A percentile compares a stretch with the other conserved stretches of the same genome.
Conservation (phyloP, 2,329 filamentous ascomycete species). For the Neopestalotiopsis clavispora region DNA sequence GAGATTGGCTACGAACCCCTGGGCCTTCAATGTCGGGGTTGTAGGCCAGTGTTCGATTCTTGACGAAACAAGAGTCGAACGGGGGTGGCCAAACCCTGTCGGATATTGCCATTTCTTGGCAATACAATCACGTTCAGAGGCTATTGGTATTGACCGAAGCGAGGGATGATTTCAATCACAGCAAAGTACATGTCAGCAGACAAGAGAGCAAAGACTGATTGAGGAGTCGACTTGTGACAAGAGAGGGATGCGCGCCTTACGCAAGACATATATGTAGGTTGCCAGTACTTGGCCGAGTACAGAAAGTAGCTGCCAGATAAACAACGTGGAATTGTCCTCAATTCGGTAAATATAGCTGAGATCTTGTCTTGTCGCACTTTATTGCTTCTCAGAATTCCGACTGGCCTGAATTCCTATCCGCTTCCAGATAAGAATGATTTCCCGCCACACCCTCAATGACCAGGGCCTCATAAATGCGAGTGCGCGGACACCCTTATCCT, state of each 20-base stretch:
- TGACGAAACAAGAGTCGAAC: conserved; percentile 11
- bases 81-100: not conserved
- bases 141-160: not conserved
- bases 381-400: not conserved
- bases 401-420: not conserved
- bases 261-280: not conserved
- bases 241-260: not conserved
- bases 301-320: not conserved
- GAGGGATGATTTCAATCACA: not conserved
- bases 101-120: not conserved
- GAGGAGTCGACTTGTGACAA: not conserved
- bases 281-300: not conserved
- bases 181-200: not conserved
- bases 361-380: not conserved
- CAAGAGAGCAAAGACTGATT: not conserved
- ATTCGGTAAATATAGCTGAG: not conserved
- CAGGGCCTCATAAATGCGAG: not conserved
- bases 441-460: not conserved
- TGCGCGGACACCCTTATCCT: not conserved
- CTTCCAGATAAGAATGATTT: not conserved
- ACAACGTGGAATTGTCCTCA: not conserved
- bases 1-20: conserved; percentile 12
- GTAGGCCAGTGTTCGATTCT: conserved; percentile 11
- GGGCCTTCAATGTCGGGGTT: conserved; percentile 14
- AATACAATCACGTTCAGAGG: not conserved